Percentiles rank a stretch among this genome's conserved stretches.
These are phyloP conservation scores for Nasturtium officinale DNA, from an alignment of 345 rosid genomes.

Conservation along the genomic window DNA sequence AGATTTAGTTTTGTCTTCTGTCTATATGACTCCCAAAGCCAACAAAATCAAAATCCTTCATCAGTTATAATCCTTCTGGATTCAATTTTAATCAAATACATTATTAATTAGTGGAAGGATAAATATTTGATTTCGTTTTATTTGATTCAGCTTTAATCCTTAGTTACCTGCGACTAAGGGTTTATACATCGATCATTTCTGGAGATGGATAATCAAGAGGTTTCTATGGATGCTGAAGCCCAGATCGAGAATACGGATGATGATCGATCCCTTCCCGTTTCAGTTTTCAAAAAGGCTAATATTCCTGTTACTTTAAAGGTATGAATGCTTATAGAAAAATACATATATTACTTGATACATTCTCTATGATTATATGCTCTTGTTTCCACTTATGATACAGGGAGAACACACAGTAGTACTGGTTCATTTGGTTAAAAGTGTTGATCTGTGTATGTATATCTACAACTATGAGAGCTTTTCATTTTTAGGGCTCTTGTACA, in stretches of 20 bases:
- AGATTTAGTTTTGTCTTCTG: slow-evolving; percentile 25
- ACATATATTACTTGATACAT: neutral
- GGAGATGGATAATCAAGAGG: slow-evolving; percentile 37
- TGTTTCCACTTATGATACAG: neutral
- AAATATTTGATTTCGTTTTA: neutral
- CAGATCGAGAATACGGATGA: slow-evolving; percentile 34
- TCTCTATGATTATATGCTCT: neutral
- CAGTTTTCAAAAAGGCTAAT: slow-evolving; percentile 46
- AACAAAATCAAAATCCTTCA: neutral
- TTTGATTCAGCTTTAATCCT: slow-evolving; percentile 11
- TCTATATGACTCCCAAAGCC: slow-evolving; percentile 15
- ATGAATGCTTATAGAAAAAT: neutral
- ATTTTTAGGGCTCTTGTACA: neutral
- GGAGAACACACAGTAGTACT: slow-evolving; percentile 8
- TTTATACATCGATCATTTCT: slow-evolving; percentile 13
- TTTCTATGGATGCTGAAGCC: slow-evolving; percentile 42
- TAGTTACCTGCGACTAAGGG: slow-evolving; percentile 1
- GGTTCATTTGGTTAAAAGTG: slow-evolving; percentile 7
- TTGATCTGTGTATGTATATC: neutral
- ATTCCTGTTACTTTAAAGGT: slow-evolving; percentile 53
- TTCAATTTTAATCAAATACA: neutral
- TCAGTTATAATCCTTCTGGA: neutral
- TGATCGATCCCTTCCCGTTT: slow-evolving; percentile 29
- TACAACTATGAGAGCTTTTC: neutral
- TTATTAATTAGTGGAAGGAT: slow-evolving; percentile 5